Percentiles rank a stretch among this genome's conserved stretches.
These are phyloP conservation scores for Hanseniaspora opuntiae DNA, from an alignment of 805 yeast species.

Conservation along the genomic window DNA sequence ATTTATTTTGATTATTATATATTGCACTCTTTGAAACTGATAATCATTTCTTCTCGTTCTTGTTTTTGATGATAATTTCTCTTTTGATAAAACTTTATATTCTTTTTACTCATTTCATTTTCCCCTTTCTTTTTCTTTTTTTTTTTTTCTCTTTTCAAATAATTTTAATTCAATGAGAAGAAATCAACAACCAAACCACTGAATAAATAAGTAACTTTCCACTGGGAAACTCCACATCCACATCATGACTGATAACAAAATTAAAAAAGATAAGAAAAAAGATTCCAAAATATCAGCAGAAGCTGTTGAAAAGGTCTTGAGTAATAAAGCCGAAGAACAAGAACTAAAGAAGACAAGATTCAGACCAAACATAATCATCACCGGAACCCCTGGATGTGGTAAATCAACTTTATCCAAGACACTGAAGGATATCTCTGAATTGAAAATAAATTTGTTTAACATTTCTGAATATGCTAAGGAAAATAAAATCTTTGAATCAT, in stretches of 20 bases:
- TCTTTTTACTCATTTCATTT: too few species aligned
- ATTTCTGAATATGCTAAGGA: conserved; percentile 75
- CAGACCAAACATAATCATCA: conserved; percentile 67
- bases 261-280: not conserved
- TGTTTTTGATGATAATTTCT: too few species aligned
- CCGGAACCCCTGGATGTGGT: conserved; percentile 76
- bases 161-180: not conserved
- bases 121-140: too few species aligned
- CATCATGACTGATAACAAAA: not conserved
- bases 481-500: conserved; percentile 64
- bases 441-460: conserved; percentile 40
- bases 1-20: too few species aligned
- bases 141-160: too few species aligned
- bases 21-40: too few species aligned
- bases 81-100: too few species aligned
- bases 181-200: not conserved
- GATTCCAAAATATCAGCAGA: not conserved
- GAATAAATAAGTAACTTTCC: too few species aligned
- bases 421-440: conserved; percentile 45
- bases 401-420: conserved; percentile 25
- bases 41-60: too few species aligned
- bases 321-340: not conserved
- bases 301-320: not conserved
- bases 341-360: conserved; percentile 16
- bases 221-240: not conserved